These are phyloP conservation scores for Phytophthora meadii DNA, from an alignment of 352 stramenopile species.

Conservation along the genomic window DNA sequence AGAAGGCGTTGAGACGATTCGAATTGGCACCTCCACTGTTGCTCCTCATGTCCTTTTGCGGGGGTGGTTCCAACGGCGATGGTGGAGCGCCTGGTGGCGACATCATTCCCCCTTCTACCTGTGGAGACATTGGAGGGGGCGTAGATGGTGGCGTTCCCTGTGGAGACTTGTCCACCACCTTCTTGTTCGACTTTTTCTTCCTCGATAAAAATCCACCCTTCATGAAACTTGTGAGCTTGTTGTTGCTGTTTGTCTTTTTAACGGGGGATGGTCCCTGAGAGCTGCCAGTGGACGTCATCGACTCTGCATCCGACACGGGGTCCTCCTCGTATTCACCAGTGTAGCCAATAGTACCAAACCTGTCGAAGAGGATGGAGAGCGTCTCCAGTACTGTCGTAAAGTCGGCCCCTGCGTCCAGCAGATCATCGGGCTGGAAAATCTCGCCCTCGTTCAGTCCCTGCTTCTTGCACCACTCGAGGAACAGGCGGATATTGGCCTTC, in stretches of 20 bases:
- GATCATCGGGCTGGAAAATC: constrained; percentile 82
- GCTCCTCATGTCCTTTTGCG: constrained; percentile 45
- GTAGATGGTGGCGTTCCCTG: constrained; percentile 70
- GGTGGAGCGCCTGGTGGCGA: constrained; percentile 37
- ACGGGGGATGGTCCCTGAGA: constrained; percentile 62
- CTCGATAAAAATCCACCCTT: constrained; percentile 76
- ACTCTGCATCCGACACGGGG: constrained; percentile 77
- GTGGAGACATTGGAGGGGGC: constrained; percentile 59
- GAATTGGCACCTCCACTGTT: constrained; percentile 57
- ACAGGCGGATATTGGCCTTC: constrained; percentile 85
- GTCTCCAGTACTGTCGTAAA: constrained; percentile 74
- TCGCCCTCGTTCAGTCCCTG: constrained; percentile 76
- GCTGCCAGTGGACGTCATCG: constrained; percentile 66
- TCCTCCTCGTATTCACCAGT: constrained; percentile 62
- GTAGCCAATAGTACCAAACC: constrained; percentile 72
- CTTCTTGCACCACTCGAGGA: constrained; percentile 80
- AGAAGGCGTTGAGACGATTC: constrained; percentile 78
- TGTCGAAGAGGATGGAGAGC: constrained; percentile 88
- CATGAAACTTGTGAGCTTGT: constrained; percentile 84
- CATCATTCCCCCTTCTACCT: constrained; percentile 40
- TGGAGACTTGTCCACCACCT: constrained; percentile 38
- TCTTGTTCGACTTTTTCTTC: constrained; percentile 69
- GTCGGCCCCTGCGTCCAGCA: constrained; percentile 68
- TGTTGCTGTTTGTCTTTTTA: constrained; percentile 70
- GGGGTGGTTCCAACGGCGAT: constrained; percentile 29